Evolutionary conservation across 2,329 filamentous ascomycete species (phyloP).

Genomic region (Fusarium drepaniforme): DNA sequence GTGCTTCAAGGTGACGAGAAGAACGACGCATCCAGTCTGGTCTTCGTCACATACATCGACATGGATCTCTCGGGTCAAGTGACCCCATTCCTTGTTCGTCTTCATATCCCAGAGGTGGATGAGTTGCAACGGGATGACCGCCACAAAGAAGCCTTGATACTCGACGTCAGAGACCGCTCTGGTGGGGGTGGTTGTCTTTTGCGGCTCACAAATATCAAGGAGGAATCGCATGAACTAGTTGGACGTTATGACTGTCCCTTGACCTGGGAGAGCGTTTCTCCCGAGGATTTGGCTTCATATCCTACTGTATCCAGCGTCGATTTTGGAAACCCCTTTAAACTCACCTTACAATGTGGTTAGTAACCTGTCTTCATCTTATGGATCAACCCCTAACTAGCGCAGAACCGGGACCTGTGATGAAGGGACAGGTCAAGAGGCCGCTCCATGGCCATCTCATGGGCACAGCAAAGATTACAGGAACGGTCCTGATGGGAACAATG

Average conservation of each 20-base stretch:
- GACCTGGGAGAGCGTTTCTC: neutral
- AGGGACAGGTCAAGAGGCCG: neutral
- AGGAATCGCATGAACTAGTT: neutral
- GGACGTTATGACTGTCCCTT: neutral
- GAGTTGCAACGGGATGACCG: neutral
- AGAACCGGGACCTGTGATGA: neutral
- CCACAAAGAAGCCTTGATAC: neutral
- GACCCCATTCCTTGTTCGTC: neutral
- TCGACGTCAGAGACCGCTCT: neutral
- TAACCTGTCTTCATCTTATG: neutral
- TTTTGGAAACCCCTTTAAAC: neutral
- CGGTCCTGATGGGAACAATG: neutral
- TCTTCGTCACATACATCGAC: neutral
- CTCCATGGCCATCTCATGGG: neutral
- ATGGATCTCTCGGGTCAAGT: neutral
- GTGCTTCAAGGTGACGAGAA: neutral
- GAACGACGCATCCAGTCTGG: neutral
- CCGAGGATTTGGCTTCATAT: neutral
- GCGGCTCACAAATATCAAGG: neutral
- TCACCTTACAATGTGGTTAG: neutral
- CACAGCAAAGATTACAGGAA: neutral
- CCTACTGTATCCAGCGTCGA: neutral
- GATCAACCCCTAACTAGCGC: neutral
- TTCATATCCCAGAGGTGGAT: neutral
- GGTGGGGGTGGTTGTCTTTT: neutral